Evolutionary conservation across 305 asterid species (phyloP), one percentile per base, ranked within the genome.

Genomic region (Solanum chacoense): DNA sequence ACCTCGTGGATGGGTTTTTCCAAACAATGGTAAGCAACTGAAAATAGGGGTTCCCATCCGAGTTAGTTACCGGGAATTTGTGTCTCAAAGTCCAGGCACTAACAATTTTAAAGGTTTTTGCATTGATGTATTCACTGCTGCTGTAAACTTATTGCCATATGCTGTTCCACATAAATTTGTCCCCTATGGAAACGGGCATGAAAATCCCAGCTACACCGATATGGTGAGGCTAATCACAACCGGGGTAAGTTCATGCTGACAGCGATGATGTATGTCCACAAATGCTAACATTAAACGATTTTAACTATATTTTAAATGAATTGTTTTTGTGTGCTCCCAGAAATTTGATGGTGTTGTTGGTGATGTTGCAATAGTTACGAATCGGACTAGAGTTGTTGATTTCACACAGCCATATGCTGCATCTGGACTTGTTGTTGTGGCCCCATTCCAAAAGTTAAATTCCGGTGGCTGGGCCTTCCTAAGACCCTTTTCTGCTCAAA

Each of bases 1-100:
- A 83, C 95, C 95, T 24, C 94, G 94, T 28, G 95, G 95, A 87
- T 93, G 95, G 95, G 91, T 91, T 91, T 92, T 93, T 81, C 95
- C 95, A 7, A 90, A 90, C 84, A 90, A 92, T 76, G 95, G 95
- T 86, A 92, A 90, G 91, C 89, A 40, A 59, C 87, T 93, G 91
- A 91, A 69, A 88, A 93, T 93, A 80, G 94, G 90, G 88, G 94
- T 93, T 65, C 95, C 95, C 28, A 90, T 72, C 83, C 85, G 94
- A 85, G 93, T 88, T 67, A 89, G 95, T 90, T 93, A 35, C 88
- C 73, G 75, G 73, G 95, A 93, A 72, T 93, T 92, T 88, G 92
- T 92, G 31, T 90, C 95, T n/a, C 92, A 88, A 85, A 89, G 88
- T 55, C 92, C 90, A 45, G 91, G 91, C 69, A 89, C 92, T 50